Evolutionary conservation across 805 yeast species (phyloP), one percentile per base, ranked within the genome.

Genomic region (Candida chauliodis): DNA sequence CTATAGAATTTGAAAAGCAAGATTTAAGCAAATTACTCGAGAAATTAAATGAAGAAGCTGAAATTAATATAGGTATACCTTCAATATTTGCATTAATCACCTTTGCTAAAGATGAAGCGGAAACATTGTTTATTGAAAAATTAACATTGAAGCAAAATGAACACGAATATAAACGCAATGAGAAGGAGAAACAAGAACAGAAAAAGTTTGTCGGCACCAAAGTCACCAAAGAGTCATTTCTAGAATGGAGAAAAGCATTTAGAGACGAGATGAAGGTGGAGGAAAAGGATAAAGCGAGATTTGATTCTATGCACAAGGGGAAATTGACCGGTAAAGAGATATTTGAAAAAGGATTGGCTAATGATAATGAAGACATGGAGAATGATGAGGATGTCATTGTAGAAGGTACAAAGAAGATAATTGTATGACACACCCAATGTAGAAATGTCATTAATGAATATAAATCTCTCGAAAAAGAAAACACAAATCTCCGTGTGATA

Each of bases 201-300:
- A 82, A 81, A 58, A 93, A 93, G 61, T 91, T 91, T 62, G 69
- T 72, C 28, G 99, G 99, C 24, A 93, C 98, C 1, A 77, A 84
- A 38, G 96, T 91, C 5, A 91, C 97, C 1, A 63, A 59, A 11
- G 95, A 85, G 48, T 70, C 82, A n/a, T 91, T 76, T 56, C 55
- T 57, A 2, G 69, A 58, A 32, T 91, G 99, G 99, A 71, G 95
- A 53, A 39, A 41, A 3, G 67, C 61, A 37, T 90, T 93, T 60
- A 72, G 95, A 41, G 64, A 69, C 41, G 96, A 86, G 51, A 62
- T 81, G 75, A 78, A 79, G n/a, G 63, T 78, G 45, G 91, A 84
- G 49, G 73, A 74, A 34, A 68, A 79, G 47, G 73, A 77, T 40
- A 61, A 60, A 24, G 64, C 69, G 37, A 70, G 86, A 47, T 73